Evolutionary conservation across 306 rosid species (phyloP).

Genomic region (Lithocarpus polystachyus): DNA sequence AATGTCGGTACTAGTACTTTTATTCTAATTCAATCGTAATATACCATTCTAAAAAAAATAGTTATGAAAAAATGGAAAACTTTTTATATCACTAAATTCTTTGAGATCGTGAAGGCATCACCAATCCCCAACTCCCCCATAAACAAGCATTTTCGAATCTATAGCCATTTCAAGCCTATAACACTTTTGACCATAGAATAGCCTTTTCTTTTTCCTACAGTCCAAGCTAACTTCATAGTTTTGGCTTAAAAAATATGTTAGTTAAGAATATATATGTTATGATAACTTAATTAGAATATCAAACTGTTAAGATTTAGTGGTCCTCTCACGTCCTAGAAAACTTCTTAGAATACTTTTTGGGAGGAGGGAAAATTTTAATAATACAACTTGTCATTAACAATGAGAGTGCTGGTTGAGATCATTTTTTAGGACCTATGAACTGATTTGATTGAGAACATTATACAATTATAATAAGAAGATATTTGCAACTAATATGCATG

Average conservation of each 20-base stretch:
- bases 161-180: conserved; percentile 51
- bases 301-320: conserved; percentile 79
- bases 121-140: conserved; percentile 30
- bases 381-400: background rate
- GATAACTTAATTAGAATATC: conserved; percentile 62
- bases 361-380: background rate
- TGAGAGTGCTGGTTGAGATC: background rate
- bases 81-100: background rate
- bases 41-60: no score
- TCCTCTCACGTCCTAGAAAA: conserved; percentile 32
- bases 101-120: conserved; percentile 31
- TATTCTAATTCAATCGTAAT: no score
- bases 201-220: conserved; percentile 68
- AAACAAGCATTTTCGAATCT: conserved; percentile 9
- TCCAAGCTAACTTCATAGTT: conserved; percentile 39
- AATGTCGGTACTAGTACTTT: no score
- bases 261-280: conserved; percentile 35
- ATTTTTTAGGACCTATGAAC: background rate
- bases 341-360: conserved; percentile 6
- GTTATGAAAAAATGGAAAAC: no score
- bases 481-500: no score
- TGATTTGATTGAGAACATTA: background rate
- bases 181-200: conserved; percentile 50
- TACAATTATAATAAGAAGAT: no score
- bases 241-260: conserved; percentile 30